These are phyloP conservation scores for Trametes versicolor DNA, from an alignment of 1,284 basidiomycete species.

Conservation along the genomic window DNA sequence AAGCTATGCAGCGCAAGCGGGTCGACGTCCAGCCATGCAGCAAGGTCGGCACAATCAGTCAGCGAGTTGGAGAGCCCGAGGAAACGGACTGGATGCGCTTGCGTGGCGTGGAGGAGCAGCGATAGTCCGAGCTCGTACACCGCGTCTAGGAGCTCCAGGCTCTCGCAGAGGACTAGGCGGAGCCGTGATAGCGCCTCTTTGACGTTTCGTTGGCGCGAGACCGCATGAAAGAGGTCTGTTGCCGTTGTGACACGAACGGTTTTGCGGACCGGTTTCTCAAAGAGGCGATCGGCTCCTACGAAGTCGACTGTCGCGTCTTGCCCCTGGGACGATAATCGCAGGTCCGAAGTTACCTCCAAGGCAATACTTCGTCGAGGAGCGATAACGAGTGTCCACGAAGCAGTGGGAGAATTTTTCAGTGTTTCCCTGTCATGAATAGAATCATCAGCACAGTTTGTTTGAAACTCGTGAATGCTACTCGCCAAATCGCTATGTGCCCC, in stretches of 20 bases:
- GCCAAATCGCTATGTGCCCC: constrained; percentile 77
- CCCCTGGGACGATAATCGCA: constrained; percentile 52
- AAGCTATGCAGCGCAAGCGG: constrained; percentile 80
- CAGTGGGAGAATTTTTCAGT: constrained; percentile 46
- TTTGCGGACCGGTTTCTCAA: constrained; percentile 48
- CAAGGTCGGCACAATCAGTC: constrained; percentile 83
- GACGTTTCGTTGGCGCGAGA: constrained; percentile 46
- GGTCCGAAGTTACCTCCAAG: constrained; percentile 58
- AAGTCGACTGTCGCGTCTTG: constrained; percentile 58
- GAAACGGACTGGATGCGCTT: constrained; percentile 72
- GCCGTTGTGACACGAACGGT: constrained; percentile 67
- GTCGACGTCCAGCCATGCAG: constrained; percentile 85
- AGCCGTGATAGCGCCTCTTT: constrained; percentile 52
- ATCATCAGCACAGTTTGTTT: neutral
- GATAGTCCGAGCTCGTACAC: constrained; percentile 88
- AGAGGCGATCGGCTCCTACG: constrained; percentile 44
- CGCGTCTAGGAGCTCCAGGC: constrained; percentile 86
- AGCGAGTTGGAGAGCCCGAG: constrained; percentile 86
- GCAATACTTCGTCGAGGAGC: constrained; percentile 61
- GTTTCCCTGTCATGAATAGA: constrained; percentile 54
- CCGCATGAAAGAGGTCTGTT: constrained; percentile 54
- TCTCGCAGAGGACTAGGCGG: constrained; percentile 83
- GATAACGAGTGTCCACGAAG: constrained; percentile 66
- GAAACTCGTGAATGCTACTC: constrained; percentile 33
- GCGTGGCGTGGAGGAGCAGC: constrained; percentile 70